Conservation (phyloP, 148 eudicot species). For the Rhododendron henanense region DNA sequence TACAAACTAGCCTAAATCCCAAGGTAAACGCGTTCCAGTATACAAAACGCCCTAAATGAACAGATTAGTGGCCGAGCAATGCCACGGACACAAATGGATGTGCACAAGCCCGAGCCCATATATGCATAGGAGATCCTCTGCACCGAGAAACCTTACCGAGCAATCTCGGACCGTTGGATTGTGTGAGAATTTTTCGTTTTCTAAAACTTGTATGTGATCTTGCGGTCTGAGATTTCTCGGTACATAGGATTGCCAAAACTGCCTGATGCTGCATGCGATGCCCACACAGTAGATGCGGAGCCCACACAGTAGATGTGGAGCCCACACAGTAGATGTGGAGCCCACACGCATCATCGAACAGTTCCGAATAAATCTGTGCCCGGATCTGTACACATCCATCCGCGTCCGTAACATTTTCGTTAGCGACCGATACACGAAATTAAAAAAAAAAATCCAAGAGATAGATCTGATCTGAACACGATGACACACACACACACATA, state of each 20-base stretch:
- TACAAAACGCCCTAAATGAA: not conserved
- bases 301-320: not conserved
- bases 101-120: no score
- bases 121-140: no score
- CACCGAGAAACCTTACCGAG: no score
- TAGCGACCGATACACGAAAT: not conserved
- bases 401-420: not conserved
- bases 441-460: not conserved
- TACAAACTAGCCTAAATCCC: not conserved
- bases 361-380: no score
- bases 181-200: no score
- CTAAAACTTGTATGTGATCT: no score
- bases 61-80: not conserved
- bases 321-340: no score
- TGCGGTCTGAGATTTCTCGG: no score
- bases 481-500: not conserved
- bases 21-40: not conserved
- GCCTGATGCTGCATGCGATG: not conserved
- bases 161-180: no score
- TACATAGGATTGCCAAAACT: no score
- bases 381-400: not conserved
- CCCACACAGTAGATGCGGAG: no score
- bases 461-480: slow-evolving; percentile 10
- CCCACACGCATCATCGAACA: not conserved
- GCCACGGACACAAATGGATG: no score